Evolutionary conservation across 768 basidiomycete species (phyloP).

Genomic region (Lactifluus piperatus): DNA sequence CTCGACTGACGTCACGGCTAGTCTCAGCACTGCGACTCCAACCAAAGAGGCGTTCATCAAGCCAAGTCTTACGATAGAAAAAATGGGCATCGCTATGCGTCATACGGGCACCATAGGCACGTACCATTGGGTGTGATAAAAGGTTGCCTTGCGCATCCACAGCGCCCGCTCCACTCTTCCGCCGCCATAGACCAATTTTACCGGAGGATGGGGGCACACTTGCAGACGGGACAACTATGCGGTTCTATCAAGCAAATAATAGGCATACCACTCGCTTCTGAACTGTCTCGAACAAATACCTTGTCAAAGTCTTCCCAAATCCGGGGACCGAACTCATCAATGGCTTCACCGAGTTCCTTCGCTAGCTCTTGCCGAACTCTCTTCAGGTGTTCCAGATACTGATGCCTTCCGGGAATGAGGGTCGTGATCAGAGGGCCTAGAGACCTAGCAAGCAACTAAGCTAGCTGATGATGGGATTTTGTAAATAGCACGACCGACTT

Average conservation of each 20-base stretch:
- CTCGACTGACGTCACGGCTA: slow-evolving; percentile 51
- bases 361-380: slow-evolving; percentile 62
- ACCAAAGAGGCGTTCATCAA: slow-evolving; percentile 87
- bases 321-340: slow-evolving; percentile 83
- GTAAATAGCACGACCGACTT: slow-evolving; percentile 49
- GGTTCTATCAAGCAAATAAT: slow-evolving; percentile 21
- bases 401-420: slow-evolving; percentile 80
- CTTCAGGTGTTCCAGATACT: slow-evolving; percentile 67
- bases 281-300: slow-evolving; percentile 32
- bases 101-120: slow-evolving; percentile 22
- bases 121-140: slow-evolving; percentile 78
- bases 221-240: slow-evolving; percentile 79
- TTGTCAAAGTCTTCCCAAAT: slow-evolving; percentile 82
- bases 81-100: neutral
- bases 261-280: neutral
- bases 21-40: slow-evolving; percentile 63
- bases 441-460: slow-evolving; percentile 43
- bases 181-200: slow-evolving; percentile 62
- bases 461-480: slow-evolving; percentile 9
- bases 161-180: slow-evolving; percentile 68
- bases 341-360: slow-evolving; percentile 72
- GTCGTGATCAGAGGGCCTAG: slow-evolving; percentile 84
- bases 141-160: slow-evolving; percentile 76
- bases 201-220: slow-evolving; percentile 72
- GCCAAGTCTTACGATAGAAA: slow-evolving; percentile 51